Evolutionary conservation across 306 rosid genomes (phyloP), one percentile per base, ranked within the genome.

Genomic region (Pueraria montana): DNA sequence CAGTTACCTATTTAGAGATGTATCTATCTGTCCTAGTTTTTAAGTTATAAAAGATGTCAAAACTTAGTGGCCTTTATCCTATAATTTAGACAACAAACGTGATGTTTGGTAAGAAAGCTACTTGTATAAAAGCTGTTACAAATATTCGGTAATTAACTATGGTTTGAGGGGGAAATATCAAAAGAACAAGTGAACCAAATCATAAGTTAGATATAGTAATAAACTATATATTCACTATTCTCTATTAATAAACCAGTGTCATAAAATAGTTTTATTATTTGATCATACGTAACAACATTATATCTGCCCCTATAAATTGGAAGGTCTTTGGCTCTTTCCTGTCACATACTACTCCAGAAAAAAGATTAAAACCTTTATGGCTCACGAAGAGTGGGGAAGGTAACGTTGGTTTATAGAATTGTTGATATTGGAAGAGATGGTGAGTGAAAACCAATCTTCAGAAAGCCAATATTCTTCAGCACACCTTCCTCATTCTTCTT

Each of bases 301-400:
- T 18, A 1, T 76, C 26, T 67, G 45, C 26, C 16, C n/a, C 75
- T 73, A 62, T 34, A 84, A 83, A 74, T 71, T 59, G 38, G 83
- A 85, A 89, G 87, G 89, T 56, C 80, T 86, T 62, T 87, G 84
- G 83, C 2, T 46, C 17, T 76, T 58, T 58, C 27, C 50, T 85
- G 76, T 74, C 86, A 76, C 18, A 38, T 38, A 1, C 32, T 13
- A 11, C 4, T 14, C 8, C 18, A 1, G 0, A 61, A 55, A 53
- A 40, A 42, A 27, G 3, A 58, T 30, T 40, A 18, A 30, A 27
- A 52, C 17, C 74, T 36, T 49, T 40, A 42, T 64, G 4, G 75
- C 11, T 8, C 62, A 40, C 6, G 3, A 78, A 79, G 23, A n/a
- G 17, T 36, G n/a, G 58, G 36, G 50, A 2, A 80, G 70, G 53